These are phyloP conservation scores for Lentinula boryana DNA, from an alignment of 768 basidiomycete genomes.

Conservation along the genomic window DNA sequence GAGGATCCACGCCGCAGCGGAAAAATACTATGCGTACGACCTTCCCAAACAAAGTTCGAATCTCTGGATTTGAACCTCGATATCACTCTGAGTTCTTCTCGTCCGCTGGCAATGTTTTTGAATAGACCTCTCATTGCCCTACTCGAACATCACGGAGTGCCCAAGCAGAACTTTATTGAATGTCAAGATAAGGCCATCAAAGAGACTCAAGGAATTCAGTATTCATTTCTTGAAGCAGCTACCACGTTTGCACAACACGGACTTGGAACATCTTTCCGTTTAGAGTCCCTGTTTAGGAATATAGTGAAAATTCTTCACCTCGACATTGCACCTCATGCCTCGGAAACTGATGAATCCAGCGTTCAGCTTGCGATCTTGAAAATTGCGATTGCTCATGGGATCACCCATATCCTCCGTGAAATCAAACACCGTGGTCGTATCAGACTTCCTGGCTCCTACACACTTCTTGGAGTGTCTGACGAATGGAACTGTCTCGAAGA, in stretches of 20 bases:
- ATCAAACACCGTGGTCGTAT: conserved; percentile 49
- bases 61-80: conserved; percentile 34
- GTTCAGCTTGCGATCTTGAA: conserved; percentile 23
- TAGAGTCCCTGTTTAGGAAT: conserved; percentile 36
- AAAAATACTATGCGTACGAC: conserved; percentile 30
- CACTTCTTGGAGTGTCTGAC: conserved; percentile 49
- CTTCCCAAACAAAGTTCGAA: conserved; percentile 44
- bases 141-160: conserved; percentile 39
- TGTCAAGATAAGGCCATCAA: conserved; percentile 32
- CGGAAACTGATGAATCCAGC: not conserved
- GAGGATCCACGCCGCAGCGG: conserved; percentile 31
- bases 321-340: conserved; percentile 14
- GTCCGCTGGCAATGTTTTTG: conserved; percentile 36
- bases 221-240: conserved; percentile 28
- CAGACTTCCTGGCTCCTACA: conserved; percentile 37
- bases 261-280: conserved; percentile 36
- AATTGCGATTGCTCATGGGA: conserved; percentile 29
- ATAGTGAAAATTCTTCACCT: conserved; percentile 25
- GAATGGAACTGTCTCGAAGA: conserved; percentile 39
- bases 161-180: conserved; percentile 21
- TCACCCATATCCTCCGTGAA: conserved; percentile 41
- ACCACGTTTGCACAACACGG: conserved; percentile 36
- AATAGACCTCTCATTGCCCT: conserved; percentile 45
- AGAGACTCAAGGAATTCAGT: conserved; percentile 26
- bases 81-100: conserved; percentile 39